Evolutionary conservation across 257 asterid genomes (phyloP).

Genomic region (Primulina tabacum): DNA sequence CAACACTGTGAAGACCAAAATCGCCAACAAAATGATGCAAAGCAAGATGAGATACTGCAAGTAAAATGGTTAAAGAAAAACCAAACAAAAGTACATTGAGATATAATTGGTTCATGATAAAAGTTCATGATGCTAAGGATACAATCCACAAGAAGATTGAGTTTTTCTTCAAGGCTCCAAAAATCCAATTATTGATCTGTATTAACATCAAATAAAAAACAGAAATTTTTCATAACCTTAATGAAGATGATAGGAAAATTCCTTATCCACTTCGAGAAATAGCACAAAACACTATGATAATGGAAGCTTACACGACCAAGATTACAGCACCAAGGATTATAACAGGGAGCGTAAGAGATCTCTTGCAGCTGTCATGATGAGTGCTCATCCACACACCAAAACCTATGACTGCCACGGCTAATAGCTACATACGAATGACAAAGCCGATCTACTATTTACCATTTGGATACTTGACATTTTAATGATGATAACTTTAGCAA

Average conservation of each 20-base stretch:
- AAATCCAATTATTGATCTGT: conserved; percentile 79
- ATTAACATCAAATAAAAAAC: background rate
- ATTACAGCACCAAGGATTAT: conserved; percentile 77
- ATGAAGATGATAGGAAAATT: background rate
- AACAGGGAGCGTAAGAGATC: conserved; percentile 75
- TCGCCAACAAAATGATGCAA: conserved; percentile 74
- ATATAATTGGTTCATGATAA: conserved; percentile 1
- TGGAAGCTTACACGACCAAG: conserved; percentile 56
- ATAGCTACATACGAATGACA: conserved; percentile 40
- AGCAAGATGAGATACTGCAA: conserved; percentile 76
- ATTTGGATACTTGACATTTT: background rate
- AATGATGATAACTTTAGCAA: background rate
- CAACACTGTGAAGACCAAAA: conserved; percentile 84
- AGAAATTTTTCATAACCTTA: conserved; percentile 3
- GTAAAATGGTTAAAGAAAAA: conserved; percentile 45
- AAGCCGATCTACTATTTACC: conserved; percentile 3
- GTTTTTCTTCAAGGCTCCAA: conserved; percentile 84
- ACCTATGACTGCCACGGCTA: conserved; percentile 68
- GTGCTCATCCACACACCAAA: conserved; percentile 89
- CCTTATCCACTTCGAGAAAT: background rate
- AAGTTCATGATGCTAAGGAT: conserved; percentile 39
- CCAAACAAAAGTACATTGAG: conserved; percentile 17
- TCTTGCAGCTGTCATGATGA: conserved; percentile 79
- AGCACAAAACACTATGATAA: background rate
- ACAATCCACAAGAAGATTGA: conserved; percentile 29